phyloP scores from a whole-genome alignment of 169 alveolate genomes.

The Plasmodium relictum region DNA sequence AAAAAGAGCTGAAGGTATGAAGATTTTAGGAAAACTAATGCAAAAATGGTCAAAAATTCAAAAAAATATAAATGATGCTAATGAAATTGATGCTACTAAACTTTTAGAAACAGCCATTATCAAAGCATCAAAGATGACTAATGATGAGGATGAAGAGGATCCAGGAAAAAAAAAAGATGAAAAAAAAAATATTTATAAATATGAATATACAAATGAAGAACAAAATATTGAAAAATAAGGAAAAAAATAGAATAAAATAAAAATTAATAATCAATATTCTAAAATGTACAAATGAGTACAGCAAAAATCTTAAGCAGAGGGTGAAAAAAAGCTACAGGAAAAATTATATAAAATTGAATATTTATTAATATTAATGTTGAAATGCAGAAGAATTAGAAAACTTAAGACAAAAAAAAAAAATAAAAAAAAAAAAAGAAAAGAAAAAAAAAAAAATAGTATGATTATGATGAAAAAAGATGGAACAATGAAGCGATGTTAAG shows the following conservation, averaged over 20 bases:
- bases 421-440: background rate
- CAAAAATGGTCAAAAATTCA: slow-evolving; percentile 73
- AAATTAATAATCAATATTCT: background rate
- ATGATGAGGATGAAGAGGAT: slow-evolving; percentile 9
- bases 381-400: too few species aligned
- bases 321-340: too few species aligned
- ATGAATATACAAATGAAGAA: background rate
- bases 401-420: background rate
- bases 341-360: too few species aligned
- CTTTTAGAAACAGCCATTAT: slow-evolving; percentile 77
- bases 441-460: background rate
- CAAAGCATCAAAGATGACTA: slow-evolving; percentile 55
- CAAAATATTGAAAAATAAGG: background rate
- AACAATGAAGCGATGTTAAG: too few species aligned
- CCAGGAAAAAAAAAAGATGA: slow-evolving; percentile 14
- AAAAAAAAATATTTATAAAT: slow-evolving; percentile 1
- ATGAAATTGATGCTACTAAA: slow-evolving; percentile 69
- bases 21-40: slow-evolving; percentile 79
- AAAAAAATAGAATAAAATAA: background rate
- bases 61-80: slow-evolving; percentile 40
- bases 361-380: too few species aligned
- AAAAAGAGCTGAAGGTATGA: slow-evolving; percentile 80
- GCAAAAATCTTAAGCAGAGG: too few species aligned
- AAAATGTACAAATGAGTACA: too few species aligned
- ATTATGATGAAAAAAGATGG: too few species aligned